Percentiles rank a stretch among this genome's conserved stretches.
phyloP scores from a whole-genome alignment of 2,329 filamentous ascomycete species.

The Lojkania enalia region DNA sequence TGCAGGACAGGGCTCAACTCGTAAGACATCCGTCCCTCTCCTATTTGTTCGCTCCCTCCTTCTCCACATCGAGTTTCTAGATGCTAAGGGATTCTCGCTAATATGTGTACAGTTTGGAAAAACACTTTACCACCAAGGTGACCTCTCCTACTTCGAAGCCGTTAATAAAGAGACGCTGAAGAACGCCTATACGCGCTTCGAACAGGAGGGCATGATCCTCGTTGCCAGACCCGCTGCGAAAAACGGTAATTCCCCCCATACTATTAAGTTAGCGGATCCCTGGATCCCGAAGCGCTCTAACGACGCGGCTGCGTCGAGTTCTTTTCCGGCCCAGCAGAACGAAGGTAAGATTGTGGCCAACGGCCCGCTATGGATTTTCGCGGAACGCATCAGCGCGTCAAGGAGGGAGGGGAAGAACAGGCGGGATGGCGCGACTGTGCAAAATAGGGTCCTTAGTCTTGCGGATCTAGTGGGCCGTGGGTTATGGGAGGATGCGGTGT shows the following conservation, averaged over 20 bases:
- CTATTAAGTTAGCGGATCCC: conserved; percentile 69
- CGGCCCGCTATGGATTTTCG: conserved; percentile 88
- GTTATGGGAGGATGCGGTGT: conserved; percentile 61
- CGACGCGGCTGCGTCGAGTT: no score
- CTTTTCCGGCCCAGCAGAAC: no score
- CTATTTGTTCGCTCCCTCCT: no score
- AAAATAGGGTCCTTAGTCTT: conserved; percentile 75
- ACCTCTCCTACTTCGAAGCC: conserved; percentile 95
- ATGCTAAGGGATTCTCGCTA: background rate
- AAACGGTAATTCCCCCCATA: conserved; percentile 63
- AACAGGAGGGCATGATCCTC: conserved; percentile 86
- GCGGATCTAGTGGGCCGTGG: conserved; percentile 72
- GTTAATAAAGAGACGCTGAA: conserved; percentile 98
- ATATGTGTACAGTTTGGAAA: conserved; percentile 71
- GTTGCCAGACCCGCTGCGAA: conserved; percentile 63
- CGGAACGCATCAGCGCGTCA: conserved; percentile 79
- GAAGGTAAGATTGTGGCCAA: conserved; percentile 67
- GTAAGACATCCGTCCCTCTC: no score
- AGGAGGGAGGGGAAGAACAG: conserved; percentile 93
- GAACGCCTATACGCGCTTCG: conserved; percentile 85
- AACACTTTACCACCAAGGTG: conserved; percentile 95
- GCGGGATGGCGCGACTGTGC: conserved; percentile 88
- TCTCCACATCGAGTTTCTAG: no score
- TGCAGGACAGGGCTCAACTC: conserved; percentile 79
- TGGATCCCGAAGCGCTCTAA: conserved; percentile 71